Evolutionary conservation across 352 stramenopile genomes (phyloP).

Genomic region (Phytopythium ostracodes): DNA sequence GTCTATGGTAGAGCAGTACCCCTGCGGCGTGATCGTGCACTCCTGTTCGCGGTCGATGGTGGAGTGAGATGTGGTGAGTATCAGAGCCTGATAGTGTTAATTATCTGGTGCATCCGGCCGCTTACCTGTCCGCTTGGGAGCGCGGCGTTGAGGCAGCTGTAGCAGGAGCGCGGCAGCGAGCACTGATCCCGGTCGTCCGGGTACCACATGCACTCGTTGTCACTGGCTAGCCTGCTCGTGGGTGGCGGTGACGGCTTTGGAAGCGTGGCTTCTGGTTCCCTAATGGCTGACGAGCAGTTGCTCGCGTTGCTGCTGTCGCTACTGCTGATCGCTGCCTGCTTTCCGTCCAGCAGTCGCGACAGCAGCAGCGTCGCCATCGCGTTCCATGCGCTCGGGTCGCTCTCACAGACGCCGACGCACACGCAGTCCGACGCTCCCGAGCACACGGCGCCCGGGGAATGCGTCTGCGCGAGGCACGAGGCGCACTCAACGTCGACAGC

Average conservation of each 20-base stretch:
- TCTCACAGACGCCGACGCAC: constrained; percentile 7
- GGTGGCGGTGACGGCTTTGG: background rate
- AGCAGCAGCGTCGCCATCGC: constrained; percentile 5
- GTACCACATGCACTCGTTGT: constrained; percentile 34
- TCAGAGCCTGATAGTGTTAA: too few species aligned
- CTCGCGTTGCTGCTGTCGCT: background rate
- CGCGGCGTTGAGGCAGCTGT: constrained; percentile 32
- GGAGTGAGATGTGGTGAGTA: background rate
- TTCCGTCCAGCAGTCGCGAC: background rate
- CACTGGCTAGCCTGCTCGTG: constrained; percentile 16
- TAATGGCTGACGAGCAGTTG: background rate
- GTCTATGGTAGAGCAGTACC: constrained; percentile 25
- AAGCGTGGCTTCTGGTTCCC: background rate
- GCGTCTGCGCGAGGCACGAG: constrained; percentile 16
- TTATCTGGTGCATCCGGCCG: too few species aligned
- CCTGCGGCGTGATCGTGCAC: constrained; percentile 23
- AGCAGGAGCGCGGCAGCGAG: constrained; percentile 26
- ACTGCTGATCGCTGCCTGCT: background rate
- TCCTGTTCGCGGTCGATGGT: background rate
- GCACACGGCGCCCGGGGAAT: constrained; percentile 2
- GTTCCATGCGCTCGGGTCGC: background rate
- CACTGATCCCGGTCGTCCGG: constrained; percentile 20
- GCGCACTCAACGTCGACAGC: constrained; percentile 24
- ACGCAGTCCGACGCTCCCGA: background rate
- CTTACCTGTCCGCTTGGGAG: constrained; percentile 12